Base-by-base conservation (phyloP, 345 rosid genomes). In the Abelmoschus esculentus region DNA sequence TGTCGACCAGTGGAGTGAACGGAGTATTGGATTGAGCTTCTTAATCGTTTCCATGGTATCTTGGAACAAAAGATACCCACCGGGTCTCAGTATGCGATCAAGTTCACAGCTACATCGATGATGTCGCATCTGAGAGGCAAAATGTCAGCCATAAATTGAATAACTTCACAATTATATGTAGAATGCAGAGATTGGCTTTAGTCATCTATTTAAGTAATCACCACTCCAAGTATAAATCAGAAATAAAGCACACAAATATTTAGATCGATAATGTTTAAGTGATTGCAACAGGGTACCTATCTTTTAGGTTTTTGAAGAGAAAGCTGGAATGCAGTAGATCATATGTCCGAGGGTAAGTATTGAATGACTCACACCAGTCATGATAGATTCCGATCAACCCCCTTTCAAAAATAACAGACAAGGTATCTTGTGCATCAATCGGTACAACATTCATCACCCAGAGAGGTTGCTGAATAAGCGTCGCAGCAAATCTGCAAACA, bases 361-460 rank as follows among this genome's bases (percentile, higher is more conserved):
- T 89, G 49, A 89, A 76, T 1, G 97, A 88, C 83, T 93, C 97
- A 1, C 97, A 91, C 98, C 98, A 93, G 64, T 91, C 91, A 7
- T 93, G 96, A 69, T 89, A 91, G 64, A 85, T 71, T 55, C 98
- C 98, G 46, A 93, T 86, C 84, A 93, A 73, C 36, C 97, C 98
- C 75, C 98, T 77, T 67, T 88, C 89, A 34, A 76, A 93, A 52
- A 93, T 82, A 29, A 85, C n/a, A 1, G 90, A 61, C 32, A 93
- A 89, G 9, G 97, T 91, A 77, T 93, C 86, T 61, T 78, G 74
- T 58, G 75, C 76, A 66, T 86, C 79, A 42, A 89, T 71, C 4
- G 91, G 96, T 49, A 93, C 78, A 14, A 93, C 88, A 80, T 91
- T 93, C 95, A 93, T 88, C 60, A 91, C 96, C 98, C 97, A 93